These are phyloP conservation scores for Diaporthe sp. DNA, from an alignment of 2,329 filamentous ascomycete species.

Conservation along the genomic window DNA sequence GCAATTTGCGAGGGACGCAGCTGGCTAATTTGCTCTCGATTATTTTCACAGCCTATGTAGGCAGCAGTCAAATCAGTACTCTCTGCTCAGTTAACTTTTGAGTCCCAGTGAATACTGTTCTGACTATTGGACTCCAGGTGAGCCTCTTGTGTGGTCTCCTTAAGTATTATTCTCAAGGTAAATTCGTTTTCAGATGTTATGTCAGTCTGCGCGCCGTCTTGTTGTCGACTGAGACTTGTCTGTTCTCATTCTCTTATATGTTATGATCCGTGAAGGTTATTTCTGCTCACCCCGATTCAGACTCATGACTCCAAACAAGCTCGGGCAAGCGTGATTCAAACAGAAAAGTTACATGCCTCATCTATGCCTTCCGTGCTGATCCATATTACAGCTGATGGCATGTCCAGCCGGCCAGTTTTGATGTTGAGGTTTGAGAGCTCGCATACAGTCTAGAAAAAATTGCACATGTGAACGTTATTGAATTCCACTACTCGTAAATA, in stretches of 20 bases:
- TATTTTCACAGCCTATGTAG: neutral
- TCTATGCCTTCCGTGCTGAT: neutral
- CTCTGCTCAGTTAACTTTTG: neutral
- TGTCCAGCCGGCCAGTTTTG: neutral
- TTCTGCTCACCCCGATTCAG: no score
- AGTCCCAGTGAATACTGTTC: neutral
- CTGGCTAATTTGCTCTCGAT: neutral
- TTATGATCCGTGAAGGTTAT: no score
- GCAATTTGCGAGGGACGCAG: neutral
- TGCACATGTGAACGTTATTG: neutral
- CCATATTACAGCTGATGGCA: neutral
- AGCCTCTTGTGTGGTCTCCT: neutral
- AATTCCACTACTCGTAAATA: slow-evolving; percentile 25
- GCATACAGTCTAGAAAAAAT: neutral
- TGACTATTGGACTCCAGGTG: neutral
- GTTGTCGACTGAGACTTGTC: neutral
- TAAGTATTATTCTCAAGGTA: neutral
- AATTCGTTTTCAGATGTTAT: no score
- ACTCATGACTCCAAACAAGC: neutral
- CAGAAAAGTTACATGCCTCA: neutral
- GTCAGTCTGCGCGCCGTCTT: neutral
- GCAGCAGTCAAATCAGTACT: neutral
- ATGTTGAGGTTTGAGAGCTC: neutral
- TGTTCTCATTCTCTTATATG: no score
- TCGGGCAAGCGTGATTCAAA: neutral